These are phyloP conservation scores for Candida quercuum DNA, from an alignment of 805 yeast species.

Conservation along the genomic window DNA sequence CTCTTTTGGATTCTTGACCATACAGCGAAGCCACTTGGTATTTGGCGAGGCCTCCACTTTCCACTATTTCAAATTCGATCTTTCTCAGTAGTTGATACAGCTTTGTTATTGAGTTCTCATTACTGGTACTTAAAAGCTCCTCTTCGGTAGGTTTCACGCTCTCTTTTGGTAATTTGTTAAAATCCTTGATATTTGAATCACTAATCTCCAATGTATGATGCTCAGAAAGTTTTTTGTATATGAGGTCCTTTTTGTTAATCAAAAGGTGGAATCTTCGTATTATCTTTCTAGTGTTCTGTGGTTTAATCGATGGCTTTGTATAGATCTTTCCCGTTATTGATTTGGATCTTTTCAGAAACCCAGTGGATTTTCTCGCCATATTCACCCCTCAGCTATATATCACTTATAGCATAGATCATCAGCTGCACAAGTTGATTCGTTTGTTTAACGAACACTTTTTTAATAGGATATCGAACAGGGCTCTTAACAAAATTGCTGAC, in stretches of 20 bases:
- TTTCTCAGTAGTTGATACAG: constrained; percentile 36
- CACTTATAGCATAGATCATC: too few species aligned
- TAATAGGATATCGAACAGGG: too few species aligned
- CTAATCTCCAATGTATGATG: constrained; percentile 17
- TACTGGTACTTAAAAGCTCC: constrained; percentile 12
- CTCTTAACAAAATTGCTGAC: too few species aligned
- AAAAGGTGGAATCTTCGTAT: constrained; percentile 76
- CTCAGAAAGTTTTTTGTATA: constrained; percentile 30
- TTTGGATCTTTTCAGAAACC: constrained; percentile 16
- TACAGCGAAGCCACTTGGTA: constrained; percentile 83
- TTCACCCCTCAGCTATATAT: too few species aligned
- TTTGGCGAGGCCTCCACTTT: constrained; percentile 68
- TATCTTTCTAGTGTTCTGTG: constrained; percentile 63
- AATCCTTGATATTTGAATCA: constrained; percentile 19
- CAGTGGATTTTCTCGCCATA: constrained; percentile 2
- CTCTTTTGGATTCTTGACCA: constrained; percentile 75
- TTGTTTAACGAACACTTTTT: too few species aligned
- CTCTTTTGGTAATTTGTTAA: constrained; percentile 6
- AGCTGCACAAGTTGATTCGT: too few species aligned
- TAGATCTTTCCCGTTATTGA: constrained; percentile 26
- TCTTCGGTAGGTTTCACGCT: constrained; percentile 11
- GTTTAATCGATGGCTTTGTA: constrained; percentile 51
- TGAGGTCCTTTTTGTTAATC: constrained; percentile 45
- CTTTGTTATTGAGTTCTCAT: constrained; percentile 10
- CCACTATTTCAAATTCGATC: constrained; percentile 56